phyloP scores from a whole-genome alignment of 1,139 yeast species.

The Geotrichum histeridarum region DNA sequence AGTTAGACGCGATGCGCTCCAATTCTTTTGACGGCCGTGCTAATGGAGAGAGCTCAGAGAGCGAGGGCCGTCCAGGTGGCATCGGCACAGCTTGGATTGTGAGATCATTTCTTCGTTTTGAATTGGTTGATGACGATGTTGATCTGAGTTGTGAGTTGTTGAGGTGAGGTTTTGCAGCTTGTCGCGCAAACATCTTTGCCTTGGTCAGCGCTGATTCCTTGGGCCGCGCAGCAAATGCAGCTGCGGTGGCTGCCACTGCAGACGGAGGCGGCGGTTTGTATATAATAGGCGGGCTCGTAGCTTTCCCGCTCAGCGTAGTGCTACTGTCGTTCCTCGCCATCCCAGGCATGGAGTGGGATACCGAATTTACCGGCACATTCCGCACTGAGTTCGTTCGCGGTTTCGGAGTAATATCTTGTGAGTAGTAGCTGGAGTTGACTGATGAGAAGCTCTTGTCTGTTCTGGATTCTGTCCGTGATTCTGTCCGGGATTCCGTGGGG shows the following conservation, averaged over 20 bases:
- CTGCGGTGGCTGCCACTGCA: conserved; percentile 27
- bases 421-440: conserved; percentile 1
- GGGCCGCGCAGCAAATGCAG: conserved; percentile 32
- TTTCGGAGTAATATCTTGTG: conserved; percentile 3
- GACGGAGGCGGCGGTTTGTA: conserved; percentile 17
- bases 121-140: conserved; percentile 19
- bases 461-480: neutral
- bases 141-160: conserved; percentile 20
- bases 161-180: conserved; percentile 28
- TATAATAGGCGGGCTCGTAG: conserved; percentile 3
- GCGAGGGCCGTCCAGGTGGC: conserved; percentile 33
- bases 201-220: conserved; percentile 33
- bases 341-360: conserved; percentile 8
- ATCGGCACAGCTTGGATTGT: conserved; percentile 34
- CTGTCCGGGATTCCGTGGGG: conserved; percentile 2
- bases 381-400: conserved; percentile 1
- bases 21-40: conserved; percentile 43
- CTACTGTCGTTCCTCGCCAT: neutral
- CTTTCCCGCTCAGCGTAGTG: conserved; percentile 4
- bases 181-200: conserved; percentile 38
- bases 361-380: conserved; percentile 7
- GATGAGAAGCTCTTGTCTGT: neutral
- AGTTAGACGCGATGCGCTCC: conserved; percentile 41
- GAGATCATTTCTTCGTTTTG: conserved; percentile 33
- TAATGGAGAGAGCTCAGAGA: conserved; percentile 41